Conservation (phyloP, 1,284 basidiomycete genomes). For the Cutaneotrichosporon cavernicola region DNA sequence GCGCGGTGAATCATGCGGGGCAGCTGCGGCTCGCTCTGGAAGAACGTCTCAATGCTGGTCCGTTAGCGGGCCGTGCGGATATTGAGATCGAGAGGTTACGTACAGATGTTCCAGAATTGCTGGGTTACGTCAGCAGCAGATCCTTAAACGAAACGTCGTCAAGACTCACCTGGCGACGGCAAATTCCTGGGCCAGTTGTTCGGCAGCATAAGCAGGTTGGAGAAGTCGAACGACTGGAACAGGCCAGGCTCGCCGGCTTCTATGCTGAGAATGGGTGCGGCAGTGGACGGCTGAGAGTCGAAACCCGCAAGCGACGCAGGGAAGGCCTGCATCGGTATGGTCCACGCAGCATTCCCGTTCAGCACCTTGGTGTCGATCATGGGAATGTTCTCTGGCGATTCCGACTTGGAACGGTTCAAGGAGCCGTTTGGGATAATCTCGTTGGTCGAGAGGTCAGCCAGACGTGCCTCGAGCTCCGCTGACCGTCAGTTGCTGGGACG, state of each 20-base stretch:
- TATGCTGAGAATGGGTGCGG: conserved; percentile 16
- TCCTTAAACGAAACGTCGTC: neutral
- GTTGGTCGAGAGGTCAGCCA: conserved; percentile 30
- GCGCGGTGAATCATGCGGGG: conserved; percentile 50
- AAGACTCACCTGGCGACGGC: conserved; percentile 37
- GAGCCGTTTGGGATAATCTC: neutral
- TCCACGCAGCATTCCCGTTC: conserved; percentile 9
- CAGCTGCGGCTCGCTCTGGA: conserved; percentile 45
- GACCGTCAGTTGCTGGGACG: neutral
- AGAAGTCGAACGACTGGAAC: conserved; percentile 33
- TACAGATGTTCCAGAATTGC: conserved; percentile 14
- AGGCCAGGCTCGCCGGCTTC: conserved; percentile 20
- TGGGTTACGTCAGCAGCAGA: neutral
- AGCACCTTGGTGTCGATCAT: neutral
- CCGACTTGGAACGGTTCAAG: neutral
- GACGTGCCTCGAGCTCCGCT: conserved; percentile 45
- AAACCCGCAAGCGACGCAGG: conserved; percentile 5
- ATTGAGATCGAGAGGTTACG: neutral
- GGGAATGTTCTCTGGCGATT: neutral
- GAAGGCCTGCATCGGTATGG: conserved; percentile 15
- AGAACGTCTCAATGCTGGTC: conserved; percentile 46
- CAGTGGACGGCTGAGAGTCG: conserved; percentile 9
- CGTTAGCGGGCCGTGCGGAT: neutral
- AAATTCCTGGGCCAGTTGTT: conserved; percentile 45
- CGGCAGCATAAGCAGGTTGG: conserved; percentile 39